phyloP scores from a whole-genome alignment of 2,329 filamentous ascomycete species.

The Lachnellula suecica region DNA sequence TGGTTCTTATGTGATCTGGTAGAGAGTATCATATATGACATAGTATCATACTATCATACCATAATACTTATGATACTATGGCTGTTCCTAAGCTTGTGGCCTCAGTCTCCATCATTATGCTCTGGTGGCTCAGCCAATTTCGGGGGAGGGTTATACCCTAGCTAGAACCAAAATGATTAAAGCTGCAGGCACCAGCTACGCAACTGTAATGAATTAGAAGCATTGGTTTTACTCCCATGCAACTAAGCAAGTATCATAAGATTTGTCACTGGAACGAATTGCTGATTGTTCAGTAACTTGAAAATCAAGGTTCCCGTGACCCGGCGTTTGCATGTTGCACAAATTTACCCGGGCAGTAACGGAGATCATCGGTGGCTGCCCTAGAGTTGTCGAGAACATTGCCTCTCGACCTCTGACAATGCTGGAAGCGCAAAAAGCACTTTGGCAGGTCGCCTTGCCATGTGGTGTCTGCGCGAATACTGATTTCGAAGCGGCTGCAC shows the following conservation, averaged over 20 bases:
- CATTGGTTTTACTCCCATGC: neutral
- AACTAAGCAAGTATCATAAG: neutral
- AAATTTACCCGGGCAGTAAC: neutral
- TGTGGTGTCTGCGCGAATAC: slow-evolving; percentile 10
- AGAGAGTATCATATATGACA: slow-evolving; percentile 5
- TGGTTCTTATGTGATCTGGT: slow-evolving; percentile 1
- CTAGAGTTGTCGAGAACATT: neutral
- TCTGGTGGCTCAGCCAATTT: neutral
- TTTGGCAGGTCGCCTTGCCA: slow-evolving; percentile 12
- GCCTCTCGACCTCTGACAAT: neutral
- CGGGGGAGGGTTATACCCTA: neutral
- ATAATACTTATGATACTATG: slow-evolving; percentile 6
- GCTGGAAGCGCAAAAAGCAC: neutral
- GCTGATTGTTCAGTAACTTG: too few species aligned
- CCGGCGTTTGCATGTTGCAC: neutral
- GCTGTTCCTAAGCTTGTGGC: slow-evolving; percentile 2
- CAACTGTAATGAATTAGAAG: too few species aligned
- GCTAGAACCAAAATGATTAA: slow-evolving; percentile 1
- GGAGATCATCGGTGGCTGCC: neutral
- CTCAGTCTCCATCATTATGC: neutral
- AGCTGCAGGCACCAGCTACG: neutral
- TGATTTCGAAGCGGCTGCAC: slow-evolving; percentile 7
- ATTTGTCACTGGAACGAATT: neutral
- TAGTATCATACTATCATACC: neutral
- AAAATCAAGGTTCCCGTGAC: neutral